These are phyloP conservation scores for Begonia loranthoides DNA, from an alignment of 306 rosid genomes.

Conservation along the genomic window DNA sequence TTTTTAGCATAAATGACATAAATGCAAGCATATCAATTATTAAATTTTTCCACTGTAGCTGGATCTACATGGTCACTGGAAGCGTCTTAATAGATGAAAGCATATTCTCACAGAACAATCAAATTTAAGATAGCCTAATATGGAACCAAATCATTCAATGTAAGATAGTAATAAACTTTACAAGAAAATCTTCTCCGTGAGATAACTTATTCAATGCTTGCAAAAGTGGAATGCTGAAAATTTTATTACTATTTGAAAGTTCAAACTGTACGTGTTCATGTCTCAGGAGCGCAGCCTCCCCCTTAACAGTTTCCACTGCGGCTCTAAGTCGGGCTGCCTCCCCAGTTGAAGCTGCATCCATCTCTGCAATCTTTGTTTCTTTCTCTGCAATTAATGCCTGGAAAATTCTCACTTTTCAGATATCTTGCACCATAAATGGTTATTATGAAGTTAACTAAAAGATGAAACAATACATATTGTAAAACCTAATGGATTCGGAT, in stretches of 20 bases:
- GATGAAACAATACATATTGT: background rate
- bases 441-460: background rate
- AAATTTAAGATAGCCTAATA: background rate
- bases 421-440: slow-evolving; percentile 1
- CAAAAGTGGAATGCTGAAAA: background rate
- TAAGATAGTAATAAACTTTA: background rate
- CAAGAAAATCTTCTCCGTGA: background rate
- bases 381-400: slow-evolving; percentile 85
- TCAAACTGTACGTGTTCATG: slow-evolving; percentile 57
- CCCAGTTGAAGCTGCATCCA: slow-evolving; percentile 96
- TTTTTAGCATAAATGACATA: no score
- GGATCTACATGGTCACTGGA: background rate
- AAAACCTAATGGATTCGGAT: background rate
- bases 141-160: no score
- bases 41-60: no score
- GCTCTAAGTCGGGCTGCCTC: slow-evolving; percentile 92
- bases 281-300: slow-evolving; percentile 70
- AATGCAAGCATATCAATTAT: no score
- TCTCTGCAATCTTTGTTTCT: slow-evolving; percentile 92
- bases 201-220: background rate
- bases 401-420: slow-evolving; percentile 5
- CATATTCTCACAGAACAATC: background rate
- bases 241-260: background rate
- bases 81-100: background rate
- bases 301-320: slow-evolving; percentile 67